Evolutionary conservation across 78 protist genomes (phyloP).

Genomic region (Goniomonas avonlea): DNA sequence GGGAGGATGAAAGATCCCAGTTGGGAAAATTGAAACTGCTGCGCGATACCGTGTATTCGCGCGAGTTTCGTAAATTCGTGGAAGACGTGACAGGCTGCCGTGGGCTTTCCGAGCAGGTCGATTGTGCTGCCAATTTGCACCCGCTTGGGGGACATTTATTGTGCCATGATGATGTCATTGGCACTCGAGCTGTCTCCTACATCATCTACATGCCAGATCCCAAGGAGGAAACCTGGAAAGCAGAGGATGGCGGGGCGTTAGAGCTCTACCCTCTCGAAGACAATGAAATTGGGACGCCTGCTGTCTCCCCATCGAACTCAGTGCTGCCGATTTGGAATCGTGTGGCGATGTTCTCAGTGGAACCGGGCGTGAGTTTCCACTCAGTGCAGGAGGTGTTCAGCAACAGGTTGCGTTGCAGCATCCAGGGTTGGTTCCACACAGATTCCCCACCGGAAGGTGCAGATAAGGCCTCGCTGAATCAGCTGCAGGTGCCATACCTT

Average conservation of each 20-base stretch:
- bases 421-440: background rate
- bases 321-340: conserved; percentile 35
- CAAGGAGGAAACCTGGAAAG: conserved; percentile 8
- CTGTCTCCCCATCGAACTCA: background rate
- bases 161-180: conserved; percentile 54
- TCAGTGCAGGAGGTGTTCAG: conserved; percentile 33
- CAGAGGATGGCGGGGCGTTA: conserved; percentile 40
- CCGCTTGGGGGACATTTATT: conserved; percentile 34
- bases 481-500: no score
- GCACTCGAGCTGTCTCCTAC: conserved; percentile 43
- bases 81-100: conserved; percentile 16
- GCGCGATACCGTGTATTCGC: conserved; percentile 36
- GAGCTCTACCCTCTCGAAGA: conserved; percentile 24
- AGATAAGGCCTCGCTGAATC: background rate
- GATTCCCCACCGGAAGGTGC: background rate
- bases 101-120: conserved; percentile 21
- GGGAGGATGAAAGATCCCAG: background rate
- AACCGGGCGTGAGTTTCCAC: conserved; percentile 38
- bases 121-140: conserved; percentile 32
- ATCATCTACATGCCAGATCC: conserved; percentile 37
- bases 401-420: background rate
- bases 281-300: background rate
- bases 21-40: conserved; percentile 15
- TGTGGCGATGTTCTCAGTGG: conserved; percentile 32
- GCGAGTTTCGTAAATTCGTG: conserved; percentile 22